phyloP scores from a whole-genome alignment of 2,329 filamentous ascomycete genomes.

The Fusarium newnesense region DNA sequence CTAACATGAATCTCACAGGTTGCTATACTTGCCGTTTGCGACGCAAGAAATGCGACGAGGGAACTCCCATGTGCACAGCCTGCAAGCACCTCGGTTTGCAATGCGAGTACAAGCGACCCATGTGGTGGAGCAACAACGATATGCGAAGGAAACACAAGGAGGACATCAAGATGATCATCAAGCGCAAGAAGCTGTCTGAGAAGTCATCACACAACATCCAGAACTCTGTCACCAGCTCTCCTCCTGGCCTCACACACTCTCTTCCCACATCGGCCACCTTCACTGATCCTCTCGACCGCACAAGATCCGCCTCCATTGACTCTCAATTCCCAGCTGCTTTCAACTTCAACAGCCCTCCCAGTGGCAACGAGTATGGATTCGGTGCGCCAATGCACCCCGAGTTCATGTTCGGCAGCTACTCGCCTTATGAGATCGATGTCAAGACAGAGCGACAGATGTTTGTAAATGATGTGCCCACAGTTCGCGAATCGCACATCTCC shows the following conservation, averaged over 20 bases:
- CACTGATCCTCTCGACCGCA: constrained; percentile 78
- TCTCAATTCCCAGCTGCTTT: constrained; percentile 80
- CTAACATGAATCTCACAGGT: constrained; percentile 52
- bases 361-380: constrained; percentile 68
- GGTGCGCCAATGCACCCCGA: constrained; percentile 71
- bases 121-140: constrained; percentile 98
- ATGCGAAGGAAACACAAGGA: constrained; percentile 89
- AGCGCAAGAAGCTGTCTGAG: constrained; percentile 93
- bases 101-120: constrained; percentile 96
- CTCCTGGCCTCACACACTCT: constrained; percentile 83
- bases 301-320: constrained; percentile 80
- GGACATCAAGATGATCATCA: constrained; percentile 96
- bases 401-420: constrained; percentile 67
- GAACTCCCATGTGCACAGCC: constrained; percentile 69
- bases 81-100: constrained; percentile 80
- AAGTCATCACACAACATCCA: constrained; percentile 73
- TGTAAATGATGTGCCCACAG: constrained; percentile 87
- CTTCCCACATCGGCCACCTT: constrained; percentile 83
- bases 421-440: constrained; percentile 93
- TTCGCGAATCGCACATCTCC: constrained; percentile 87
- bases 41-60: constrained; percentile 77
- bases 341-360: constrained; percentile 74
- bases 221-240: constrained; percentile 68
- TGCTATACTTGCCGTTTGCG: constrained; percentile 76
- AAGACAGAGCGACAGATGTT: constrained; percentile 96